These are phyloP conservation scores for Coemansia sp. DNA, from an alignment of 192 early-diverging fungal species.

Conservation along the genomic window DNA sequence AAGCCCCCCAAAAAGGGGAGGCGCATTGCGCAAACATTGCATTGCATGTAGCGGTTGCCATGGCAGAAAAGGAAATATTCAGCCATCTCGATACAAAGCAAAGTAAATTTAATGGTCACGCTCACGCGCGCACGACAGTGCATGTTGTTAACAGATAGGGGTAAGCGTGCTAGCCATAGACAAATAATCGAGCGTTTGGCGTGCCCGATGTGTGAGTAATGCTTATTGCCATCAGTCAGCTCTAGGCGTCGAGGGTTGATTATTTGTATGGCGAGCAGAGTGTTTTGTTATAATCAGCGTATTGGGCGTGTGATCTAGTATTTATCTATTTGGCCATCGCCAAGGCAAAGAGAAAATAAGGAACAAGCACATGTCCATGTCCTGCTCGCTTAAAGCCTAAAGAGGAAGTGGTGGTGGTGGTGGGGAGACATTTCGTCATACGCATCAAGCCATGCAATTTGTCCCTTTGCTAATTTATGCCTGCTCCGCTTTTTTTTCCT, in stretches of 20 bases:
- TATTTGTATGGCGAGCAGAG: not conserved
- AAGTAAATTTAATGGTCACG: slow-evolving; percentile 14
- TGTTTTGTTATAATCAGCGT: not conserved
- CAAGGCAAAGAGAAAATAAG: slow-evolving; percentile 2
- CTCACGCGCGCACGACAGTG: slow-evolving; percentile 8
- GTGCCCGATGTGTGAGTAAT: not conserved
- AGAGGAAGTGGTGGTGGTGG: not conserved
- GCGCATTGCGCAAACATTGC: slow-evolving; percentile 12
- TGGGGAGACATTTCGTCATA: not conserved
- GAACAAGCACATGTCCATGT: not conserved
- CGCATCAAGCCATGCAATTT: slow-evolving; percentile 10
- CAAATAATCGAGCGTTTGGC: not conserved
- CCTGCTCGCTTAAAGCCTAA: not conserved
- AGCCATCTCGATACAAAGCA: slow-evolving; percentile 1
- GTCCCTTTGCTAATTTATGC: slow-evolving; percentile 13
- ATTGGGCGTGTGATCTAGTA: not conserved
- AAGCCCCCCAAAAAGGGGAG: not conserved
- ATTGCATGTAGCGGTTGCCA: slow-evolving; percentile 12
- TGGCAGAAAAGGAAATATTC: slow-evolving; percentile 16
- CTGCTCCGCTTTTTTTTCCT: not conserved
- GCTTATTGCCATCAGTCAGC: not conserved
- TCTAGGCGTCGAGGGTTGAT: not conserved
- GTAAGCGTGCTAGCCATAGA: slow-evolving; percentile 7
- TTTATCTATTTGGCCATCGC: not conserved
- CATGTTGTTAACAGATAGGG: not conserved